Base-by-base conservation (phyloP, 1,284 basidiomycete genomes). In the Cryptococcus sp. region DNA sequence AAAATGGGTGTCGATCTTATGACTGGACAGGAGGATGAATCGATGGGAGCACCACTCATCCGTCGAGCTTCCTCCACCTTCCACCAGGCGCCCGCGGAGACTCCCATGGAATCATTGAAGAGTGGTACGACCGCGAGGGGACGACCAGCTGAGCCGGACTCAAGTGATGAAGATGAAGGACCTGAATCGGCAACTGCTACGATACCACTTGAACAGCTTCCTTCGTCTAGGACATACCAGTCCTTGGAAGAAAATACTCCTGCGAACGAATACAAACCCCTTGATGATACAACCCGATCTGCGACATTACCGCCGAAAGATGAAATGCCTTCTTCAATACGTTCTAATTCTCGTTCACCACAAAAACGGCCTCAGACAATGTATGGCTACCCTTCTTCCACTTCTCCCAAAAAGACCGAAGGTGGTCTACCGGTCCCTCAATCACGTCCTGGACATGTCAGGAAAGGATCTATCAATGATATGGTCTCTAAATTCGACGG, bases 381-480 rank as follows among this genome's bases (percentile, higher is more conserved):
- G 64, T 62, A 59, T 43, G 46, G 57, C n/a, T 48, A 43, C 11
- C 53, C 55, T 13, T 57, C 61, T 2, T 46, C 54, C 5, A 43
- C 45, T 7, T 56, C 54, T 23, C 34, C 44, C 19, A 50, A 44
- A 19, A 45, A 48, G 13, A 28, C 51, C 22, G 19, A 41, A 25
- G 19, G 34, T 24, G 19, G 47, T 44, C 43, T 51, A 1, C 45
- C 42, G 19, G 34, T 34, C 7, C 39, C 49, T 16, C 22, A 22
- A 16, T 16, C 43, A 4, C 31, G 65, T 19, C 63, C 64, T 7
- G 28, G 43, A 1, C 69, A 69, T 48, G 40, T 37, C 2, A 61
- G 70, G 7, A 68, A 69, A 47, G 63, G 66, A n/a, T 70, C 69
- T 18, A 70, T 75, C 50, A 70, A 65, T 45, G 67, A 69, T 43